A percentile compares a stretch with the other conserved stretches of the same genome.
These are phyloP conservation scores for Omphalotus guepiniiformis DNA, from an alignment of 768 basidiomycete species.

Conservation along the genomic window DNA sequence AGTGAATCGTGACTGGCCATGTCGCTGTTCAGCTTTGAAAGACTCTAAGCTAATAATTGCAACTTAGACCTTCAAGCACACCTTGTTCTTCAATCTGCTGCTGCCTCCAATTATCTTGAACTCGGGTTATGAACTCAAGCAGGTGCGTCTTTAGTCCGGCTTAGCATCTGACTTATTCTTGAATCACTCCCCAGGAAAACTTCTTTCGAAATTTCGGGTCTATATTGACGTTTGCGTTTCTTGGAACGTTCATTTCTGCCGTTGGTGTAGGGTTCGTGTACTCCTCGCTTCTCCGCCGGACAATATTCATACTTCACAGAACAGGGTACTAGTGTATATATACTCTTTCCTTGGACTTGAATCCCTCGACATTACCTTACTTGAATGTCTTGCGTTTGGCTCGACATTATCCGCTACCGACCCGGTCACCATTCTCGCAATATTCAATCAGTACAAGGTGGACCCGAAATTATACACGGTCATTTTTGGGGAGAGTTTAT, in stretches of 20 bases:
- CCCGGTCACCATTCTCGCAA: slow-evolving; percentile 95
- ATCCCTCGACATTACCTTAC: slow-evolving; percentile 74
- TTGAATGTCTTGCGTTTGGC: slow-evolving; percentile 96
- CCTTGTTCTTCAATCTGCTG: slow-evolving; percentile 96
- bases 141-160: slow-evolving; percentile 44
- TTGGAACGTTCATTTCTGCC: slow-evolving; percentile 95
- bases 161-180: background rate
- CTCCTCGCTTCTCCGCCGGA: background rate
- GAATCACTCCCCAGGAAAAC: slow-evolving; percentile 63
- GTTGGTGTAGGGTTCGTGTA: slow-evolving; percentile 87
- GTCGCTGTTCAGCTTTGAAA: too few species aligned
- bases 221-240: slow-evolving; percentile 89
- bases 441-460: slow-evolving; percentile 98
- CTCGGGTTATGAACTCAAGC: slow-evolving; percentile 96
- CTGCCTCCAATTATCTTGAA: slow-evolving; percentile 97
- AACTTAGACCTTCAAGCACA: slow-evolving; percentile 88
- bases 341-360: slow-evolving; percentile 93
- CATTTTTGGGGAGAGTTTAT: slow-evolving; percentile 94
- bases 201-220: slow-evolving; percentile 99
- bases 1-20: too few species aligned
- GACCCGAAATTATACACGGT: slow-evolving; percentile 96
- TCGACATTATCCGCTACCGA: slow-evolving; percentile 97
- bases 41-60: too few species aligned
- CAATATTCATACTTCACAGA: slow-evolving; percentile 43
- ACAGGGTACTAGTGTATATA: slow-evolving; percentile 88